phyloP scores from a whole-genome alignment of 257 asterid species.

The Nicotiana noctiflora region DNA sequence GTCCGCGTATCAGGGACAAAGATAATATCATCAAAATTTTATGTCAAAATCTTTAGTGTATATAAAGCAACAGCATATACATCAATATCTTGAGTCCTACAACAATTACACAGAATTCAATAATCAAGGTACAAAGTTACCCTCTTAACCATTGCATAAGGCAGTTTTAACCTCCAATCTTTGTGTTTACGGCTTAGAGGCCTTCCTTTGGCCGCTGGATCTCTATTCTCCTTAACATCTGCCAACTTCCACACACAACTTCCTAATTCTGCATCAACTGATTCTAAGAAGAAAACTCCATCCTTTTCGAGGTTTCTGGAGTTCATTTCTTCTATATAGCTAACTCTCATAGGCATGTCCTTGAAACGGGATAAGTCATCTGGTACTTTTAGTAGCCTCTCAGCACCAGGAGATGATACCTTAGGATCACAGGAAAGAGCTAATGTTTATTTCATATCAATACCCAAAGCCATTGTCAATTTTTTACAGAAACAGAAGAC shows the following conservation, averaged over 20 bases:
- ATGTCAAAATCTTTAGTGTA: not conserved
- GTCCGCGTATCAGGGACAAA: too few species aligned
- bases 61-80: not conserved
- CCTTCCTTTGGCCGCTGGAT: slow-evolving; percentile 73
- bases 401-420: slow-evolving; percentile 94
- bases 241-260: slow-evolving; percentile 81
- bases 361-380: slow-evolving; percentile 72
- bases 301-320: slow-evolving; percentile 31
- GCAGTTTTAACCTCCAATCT: slow-evolving; percentile 53
- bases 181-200: slow-evolving; percentile 76
- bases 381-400: slow-evolving; percentile 74
- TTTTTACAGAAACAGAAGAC: not conserved
- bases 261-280: slow-evolving; percentile 50
- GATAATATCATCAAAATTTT: not conserved
- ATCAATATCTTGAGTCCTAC: not conserved
- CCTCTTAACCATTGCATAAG: slow-evolving; percentile 37
- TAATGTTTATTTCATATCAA: not conserved
- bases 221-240: slow-evolving; percentile 84
- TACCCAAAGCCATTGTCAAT: not conserved
- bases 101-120: not conserved
- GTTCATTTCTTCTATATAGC: slow-evolving; percentile 38
- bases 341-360: slow-evolving; percentile 68
- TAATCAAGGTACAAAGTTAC: slow-evolving; percentile 39
- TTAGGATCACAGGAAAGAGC: slow-evolving; percentile 16
- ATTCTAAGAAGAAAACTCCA: slow-evolving; percentile 55